Evolutionary conservation across 768 basidiomycete species (phyloP).

Genomic region (Megacollybia marginata): DNA sequence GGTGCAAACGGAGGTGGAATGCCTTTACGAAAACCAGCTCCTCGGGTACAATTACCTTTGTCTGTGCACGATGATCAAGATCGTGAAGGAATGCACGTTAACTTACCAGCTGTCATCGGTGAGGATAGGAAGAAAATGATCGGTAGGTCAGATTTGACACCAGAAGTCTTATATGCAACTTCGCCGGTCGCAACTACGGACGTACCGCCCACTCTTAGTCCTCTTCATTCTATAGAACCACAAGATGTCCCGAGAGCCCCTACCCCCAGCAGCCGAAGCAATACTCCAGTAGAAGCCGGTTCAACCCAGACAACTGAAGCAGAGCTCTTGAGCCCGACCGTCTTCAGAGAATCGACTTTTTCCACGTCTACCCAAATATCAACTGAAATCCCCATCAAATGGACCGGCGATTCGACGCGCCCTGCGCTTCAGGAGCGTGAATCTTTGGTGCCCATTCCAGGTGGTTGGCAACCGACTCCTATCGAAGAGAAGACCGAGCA

Average conservation of each 20-base stretch:
- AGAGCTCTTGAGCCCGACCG: slow-evolving; percentile 34
- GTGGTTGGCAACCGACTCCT: slow-evolving; percentile 48
- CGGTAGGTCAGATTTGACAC: slow-evolving; percentile 27
- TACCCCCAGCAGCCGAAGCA: no score
- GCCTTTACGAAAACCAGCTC: slow-evolving; percentile 54
- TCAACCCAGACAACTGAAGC: background rate
- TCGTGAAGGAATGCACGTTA: slow-evolving; percentile 26
- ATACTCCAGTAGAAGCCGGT: background rate
- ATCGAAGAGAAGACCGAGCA: slow-evolving; percentile 39
- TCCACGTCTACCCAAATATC: slow-evolving; percentile 39
- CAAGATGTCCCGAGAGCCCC: no score
- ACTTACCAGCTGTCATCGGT: slow-evolving; percentile 49
- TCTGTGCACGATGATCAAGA: slow-evolving; percentile 39
- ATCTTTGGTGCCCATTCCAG: slow-evolving; percentile 34
- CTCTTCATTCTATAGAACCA: background rate
- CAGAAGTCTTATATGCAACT: slow-evolving; percentile 26
- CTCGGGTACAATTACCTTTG: slow-evolving; percentile 54
- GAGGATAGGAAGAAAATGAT: slow-evolving; percentile 55
- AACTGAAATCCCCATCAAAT: slow-evolving; percentile 51
- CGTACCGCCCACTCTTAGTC: background rate
- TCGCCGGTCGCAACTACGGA: slow-evolving; percentile 15
- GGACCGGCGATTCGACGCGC: slow-evolving; percentile 36
- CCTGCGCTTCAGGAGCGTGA: slow-evolving; percentile 9
- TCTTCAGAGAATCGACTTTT: slow-evolving; percentile 63
- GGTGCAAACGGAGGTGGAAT: slow-evolving; percentile 16